phyloP scores from a whole-genome alignment of 352 stramenopile genomes.

The Globisporangium perplexum region DNA sequence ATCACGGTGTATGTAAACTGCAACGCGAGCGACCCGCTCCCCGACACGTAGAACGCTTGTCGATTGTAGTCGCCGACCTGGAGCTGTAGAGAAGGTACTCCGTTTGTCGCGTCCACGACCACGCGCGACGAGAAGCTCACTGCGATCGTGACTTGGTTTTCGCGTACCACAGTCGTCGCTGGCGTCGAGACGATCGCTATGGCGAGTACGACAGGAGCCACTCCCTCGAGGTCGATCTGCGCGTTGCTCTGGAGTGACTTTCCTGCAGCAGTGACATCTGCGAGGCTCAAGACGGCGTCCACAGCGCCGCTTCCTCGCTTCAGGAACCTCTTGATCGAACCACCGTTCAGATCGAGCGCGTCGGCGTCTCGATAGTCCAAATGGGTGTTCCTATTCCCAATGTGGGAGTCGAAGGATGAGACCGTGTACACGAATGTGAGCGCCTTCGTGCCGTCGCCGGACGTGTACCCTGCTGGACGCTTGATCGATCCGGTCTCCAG shows the following conservation, averaged over 20 bases:
- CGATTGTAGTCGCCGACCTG: slow-evolving; percentile 56
- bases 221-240: slow-evolving; percentile 44
- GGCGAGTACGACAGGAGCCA: slow-evolving; percentile 34
- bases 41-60: slow-evolving; percentile 52
- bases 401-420: slow-evolving; percentile 49
- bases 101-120: slow-evolving; percentile 45
- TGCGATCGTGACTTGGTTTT: slow-evolving; percentile 38
- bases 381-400: slow-evolving; percentile 26
- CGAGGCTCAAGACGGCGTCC: slow-evolving; percentile 33
- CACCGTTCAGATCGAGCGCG: slow-evolving; percentile 64
- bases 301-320: slow-evolving; percentile 14
- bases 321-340: slow-evolving; percentile 44
- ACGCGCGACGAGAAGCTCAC: slow-evolving; percentile 65
- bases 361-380: slow-evolving; percentile 64
- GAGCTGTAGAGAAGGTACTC: slow-evolving; percentile 48
- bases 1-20: slow-evolving; percentile 62
- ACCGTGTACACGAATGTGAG: slow-evolving; percentile 77
- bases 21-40: slow-evolving; percentile 38
- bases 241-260: slow-evolving; percentile 47
- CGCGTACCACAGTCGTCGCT: slow-evolving; percentile 33
- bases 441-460: slow-evolving; percentile 50
- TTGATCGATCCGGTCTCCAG: slow-evolving; percentile 71
- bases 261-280: slow-evolving; percentile 19
- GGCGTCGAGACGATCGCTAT: slow-evolving; percentile 32
- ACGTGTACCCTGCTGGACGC: slow-evolving; percentile 53